Conservation (phyloP, 805 yeast genomes). For the Wickerhamiella vanderwaltii region DNA sequence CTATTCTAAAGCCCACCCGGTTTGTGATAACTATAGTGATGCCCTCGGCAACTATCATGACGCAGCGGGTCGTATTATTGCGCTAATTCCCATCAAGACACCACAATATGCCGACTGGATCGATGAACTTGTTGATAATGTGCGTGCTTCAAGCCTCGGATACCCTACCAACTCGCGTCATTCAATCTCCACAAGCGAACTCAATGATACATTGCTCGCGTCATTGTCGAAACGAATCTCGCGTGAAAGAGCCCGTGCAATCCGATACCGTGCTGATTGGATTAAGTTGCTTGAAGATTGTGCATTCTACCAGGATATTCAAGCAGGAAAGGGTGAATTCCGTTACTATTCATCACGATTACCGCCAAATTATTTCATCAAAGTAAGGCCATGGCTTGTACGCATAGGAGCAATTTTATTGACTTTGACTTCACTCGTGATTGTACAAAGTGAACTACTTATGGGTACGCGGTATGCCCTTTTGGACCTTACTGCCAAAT, state of each 20-base stretch:
- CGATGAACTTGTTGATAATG: slow-evolving; percentile 39
- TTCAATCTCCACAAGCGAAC: slow-evolving; percentile 18
- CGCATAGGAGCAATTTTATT: slow-evolving; percentile 35
- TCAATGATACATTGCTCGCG: slow-evolving; percentile 35
- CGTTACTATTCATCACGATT: slow-evolving; percentile 18
- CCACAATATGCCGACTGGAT: slow-evolving; percentile 53
- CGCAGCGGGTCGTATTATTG: slow-evolving; percentile 44
- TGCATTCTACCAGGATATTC: slow-evolving; percentile 44
- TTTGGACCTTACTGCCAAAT: slow-evolving; percentile 38
- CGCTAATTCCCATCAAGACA: slow-evolving; percentile 37
- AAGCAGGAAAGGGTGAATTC: slow-evolving; percentile 32
- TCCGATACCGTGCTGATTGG: slow-evolving; percentile 49
- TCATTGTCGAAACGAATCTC: slow-evolving; percentile 42
- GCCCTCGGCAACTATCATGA: slow-evolving; percentile 51
- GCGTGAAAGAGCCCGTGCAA: slow-evolving; percentile 38
- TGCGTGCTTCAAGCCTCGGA: slow-evolving; percentile 17
- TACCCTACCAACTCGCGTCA: slow-evolving; percentile 1
- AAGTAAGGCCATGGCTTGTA: slow-evolving; percentile 36
- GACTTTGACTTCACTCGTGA: slow-evolving; percentile 36
- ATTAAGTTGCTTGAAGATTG: slow-evolving; percentile 38
- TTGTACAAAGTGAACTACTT: slow-evolving; percentile 63
- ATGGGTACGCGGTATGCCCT: slow-evolving; percentile 58
- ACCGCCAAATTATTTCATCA: slow-evolving; percentile 33
- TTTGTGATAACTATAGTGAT: slow-evolving; percentile 53
- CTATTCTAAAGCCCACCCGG: slow-evolving; percentile 44